Percentiles rank a stretch among this genome's conserved stretches.
phyloP scores from a whole-genome alignment of 345 rosid species.

The Heritiera littoralis region DNA sequence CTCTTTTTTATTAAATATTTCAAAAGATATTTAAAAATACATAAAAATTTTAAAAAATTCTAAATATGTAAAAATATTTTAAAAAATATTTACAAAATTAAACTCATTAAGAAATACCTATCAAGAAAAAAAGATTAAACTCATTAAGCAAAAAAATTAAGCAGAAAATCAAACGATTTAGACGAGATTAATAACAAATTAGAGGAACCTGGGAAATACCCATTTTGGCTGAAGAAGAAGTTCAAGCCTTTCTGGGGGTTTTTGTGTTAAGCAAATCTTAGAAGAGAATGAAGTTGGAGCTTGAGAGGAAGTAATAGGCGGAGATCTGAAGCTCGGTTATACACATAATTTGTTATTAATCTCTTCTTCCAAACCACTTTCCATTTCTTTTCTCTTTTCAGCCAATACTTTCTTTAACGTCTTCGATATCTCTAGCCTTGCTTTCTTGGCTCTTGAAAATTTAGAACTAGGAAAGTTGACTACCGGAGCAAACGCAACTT shows the following conservation, averaged over 20 bases:
- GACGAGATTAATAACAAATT: background rate
- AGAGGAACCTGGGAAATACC: slow-evolving; percentile 30
- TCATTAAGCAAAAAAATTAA: background rate
- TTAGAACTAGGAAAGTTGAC: slow-evolving; percentile 54
- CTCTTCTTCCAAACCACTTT: slow-evolving; percentile 9
- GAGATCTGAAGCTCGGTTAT: background rate
- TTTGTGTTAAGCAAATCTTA: slow-evolving; percentile 6
- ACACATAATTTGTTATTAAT: no score
- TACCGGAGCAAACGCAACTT: slow-evolving; percentile 63
- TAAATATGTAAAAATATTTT: no score
- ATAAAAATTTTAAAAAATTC: no score
- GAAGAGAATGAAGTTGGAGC: background rate
- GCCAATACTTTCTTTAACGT: slow-evolving; percentile 42
- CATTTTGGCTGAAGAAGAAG: slow-evolving; percentile 36
- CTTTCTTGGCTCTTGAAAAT: slow-evolving; percentile 60
- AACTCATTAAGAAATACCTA: slow-evolving; percentile 54
- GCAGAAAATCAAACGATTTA: background rate
- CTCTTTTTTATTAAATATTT: no score
- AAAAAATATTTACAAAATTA: no score
- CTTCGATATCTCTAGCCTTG: slow-evolving; percentile 54
- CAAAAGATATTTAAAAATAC: no score
- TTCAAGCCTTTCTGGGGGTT: background rate
- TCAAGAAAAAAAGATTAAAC: background rate
- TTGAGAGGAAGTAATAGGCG: background rate
- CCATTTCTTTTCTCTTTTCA: slow-evolving; percentile 50